phyloP scores from a whole-genome alignment of 306 rosid species.

The Cucumis cinereus region DNA sequence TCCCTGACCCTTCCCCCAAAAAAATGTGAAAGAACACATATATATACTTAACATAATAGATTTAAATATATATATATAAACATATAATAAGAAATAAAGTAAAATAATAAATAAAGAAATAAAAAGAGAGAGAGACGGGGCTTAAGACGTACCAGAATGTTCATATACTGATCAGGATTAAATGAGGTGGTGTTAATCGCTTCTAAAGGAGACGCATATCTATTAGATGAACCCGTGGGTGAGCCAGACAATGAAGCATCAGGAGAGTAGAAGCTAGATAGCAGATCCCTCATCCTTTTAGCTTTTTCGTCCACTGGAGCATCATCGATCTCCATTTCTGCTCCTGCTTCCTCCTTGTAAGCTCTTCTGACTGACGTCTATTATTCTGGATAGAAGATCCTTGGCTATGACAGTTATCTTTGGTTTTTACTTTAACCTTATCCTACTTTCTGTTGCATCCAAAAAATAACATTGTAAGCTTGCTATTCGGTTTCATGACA shows the following conservation, averaged over 20 bases:
- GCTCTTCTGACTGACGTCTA: not conserved
- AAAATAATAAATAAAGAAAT: too few relatives aligned
- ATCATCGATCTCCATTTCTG: slow-evolving; percentile 48
- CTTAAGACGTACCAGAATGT: slow-evolving; percentile 38
- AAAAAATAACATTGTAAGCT: not conserved
- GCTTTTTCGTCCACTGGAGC: slow-evolving; percentile 70
- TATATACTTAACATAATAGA: too few relatives aligned
- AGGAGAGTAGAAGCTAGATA: slow-evolving; percentile 89
- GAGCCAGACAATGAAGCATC: slow-evolving; percentile 48
- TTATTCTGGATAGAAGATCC: slow-evolving; percentile 4
- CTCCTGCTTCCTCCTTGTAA: slow-evolving; percentile 1
- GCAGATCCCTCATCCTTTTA: slow-evolving; percentile 81
- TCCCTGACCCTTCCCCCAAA: too few relatives aligned
- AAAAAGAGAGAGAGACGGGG: not conserved
- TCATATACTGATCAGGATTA: slow-evolving; percentile 83
- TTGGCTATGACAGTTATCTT: not conserved
- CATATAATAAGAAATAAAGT: too few relatives aligned
- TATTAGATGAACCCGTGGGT: slow-evolving; percentile 22
- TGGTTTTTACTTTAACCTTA: not conserved
- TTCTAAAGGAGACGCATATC: slow-evolving; percentile 43
- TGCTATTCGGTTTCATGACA: not conserved
- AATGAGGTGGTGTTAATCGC: slow-evolving; percentile 70
- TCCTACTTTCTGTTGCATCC: not conserved
- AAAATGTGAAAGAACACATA: too few relatives aligned
- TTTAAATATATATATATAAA: too few relatives aligned